phyloP scores from a whole-genome alignment of 257 asterid genomes.

The Solanum piurae region DNA sequence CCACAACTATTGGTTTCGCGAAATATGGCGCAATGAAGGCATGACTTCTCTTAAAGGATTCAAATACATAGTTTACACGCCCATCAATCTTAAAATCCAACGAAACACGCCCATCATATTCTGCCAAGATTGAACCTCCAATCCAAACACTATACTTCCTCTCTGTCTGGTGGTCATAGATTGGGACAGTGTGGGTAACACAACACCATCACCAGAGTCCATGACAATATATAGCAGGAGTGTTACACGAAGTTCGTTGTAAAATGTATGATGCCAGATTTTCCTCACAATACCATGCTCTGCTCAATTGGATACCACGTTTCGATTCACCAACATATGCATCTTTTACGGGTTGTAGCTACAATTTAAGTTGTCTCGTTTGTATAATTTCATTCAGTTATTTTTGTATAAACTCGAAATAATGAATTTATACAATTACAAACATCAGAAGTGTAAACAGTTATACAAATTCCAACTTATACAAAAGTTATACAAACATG shows the following conservation, averaged over 20 bases:
- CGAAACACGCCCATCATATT: background rate
- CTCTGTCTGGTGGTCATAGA: background rate
- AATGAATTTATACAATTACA: too few relatives aligned
- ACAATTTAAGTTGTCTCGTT: too few relatives aligned
- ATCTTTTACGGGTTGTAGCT: background rate
- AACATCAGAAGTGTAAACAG: too few relatives aligned
- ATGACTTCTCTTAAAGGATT: conserved; percentile 26
- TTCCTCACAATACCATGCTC: conserved; percentile 20
- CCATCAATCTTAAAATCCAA: too few relatives aligned
- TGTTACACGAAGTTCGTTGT: conserved; percentile 16
- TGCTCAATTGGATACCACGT: conserved; percentile 22
- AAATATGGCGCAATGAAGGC: conserved; percentile 69
- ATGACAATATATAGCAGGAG: conserved; percentile 17
- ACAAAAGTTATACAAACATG: too few relatives aligned
- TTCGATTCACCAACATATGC: conserved; percentile 28
- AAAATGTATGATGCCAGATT: conserved; percentile 20
- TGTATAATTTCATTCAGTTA: too few relatives aligned
- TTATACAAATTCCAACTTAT: too few relatives aligned
- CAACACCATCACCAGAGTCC: conserved; percentile 11
- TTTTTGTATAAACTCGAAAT: too few relatives aligned
- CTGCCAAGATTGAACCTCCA: conserved; percentile 17
- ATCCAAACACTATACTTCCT: conserved; percentile 17
- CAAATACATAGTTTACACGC: background rate
- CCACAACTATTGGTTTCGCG: conserved; percentile 77
- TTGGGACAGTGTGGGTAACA: conserved; percentile 6